Evolutionary conservation across 1,284 basidiomycete species (phyloP).

Genomic region (Apiotrichum montevideense): DNA sequence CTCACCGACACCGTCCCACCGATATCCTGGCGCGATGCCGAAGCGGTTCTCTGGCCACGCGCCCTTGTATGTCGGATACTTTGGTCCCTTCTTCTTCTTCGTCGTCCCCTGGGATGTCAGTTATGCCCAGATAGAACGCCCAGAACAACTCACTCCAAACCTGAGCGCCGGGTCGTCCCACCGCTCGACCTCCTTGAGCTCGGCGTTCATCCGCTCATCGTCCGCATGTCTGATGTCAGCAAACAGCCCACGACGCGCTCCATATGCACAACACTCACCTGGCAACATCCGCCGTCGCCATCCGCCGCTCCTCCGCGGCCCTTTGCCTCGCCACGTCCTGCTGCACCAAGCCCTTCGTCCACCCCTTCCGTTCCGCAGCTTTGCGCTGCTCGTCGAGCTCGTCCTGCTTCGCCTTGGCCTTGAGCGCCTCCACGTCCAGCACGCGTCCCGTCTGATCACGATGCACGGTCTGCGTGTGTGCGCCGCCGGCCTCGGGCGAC

Average conservation of each 20-base stretch:
- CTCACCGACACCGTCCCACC: slow-evolving; percentile 94
- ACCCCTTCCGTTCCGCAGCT: slow-evolving; percentile 86
- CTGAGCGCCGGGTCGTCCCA: slow-evolving; percentile 95
- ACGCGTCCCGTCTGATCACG: slow-evolving; percentile 82
- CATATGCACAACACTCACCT: slow-evolving; percentile 46
- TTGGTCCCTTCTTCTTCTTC: slow-evolving; percentile 73
- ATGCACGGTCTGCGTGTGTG: slow-evolving; percentile 82
- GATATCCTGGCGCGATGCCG: slow-evolving; percentile 85
- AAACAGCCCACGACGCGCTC: background rate
- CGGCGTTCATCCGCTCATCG: slow-evolving; percentile 77
- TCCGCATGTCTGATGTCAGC: slow-evolving; percentile 55
- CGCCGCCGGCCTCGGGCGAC: slow-evolving; percentile 52
- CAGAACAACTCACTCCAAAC: slow-evolving; percentile 64
- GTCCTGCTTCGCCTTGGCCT: slow-evolving; percentile 68
- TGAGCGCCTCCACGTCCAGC: slow-evolving; percentile 78
- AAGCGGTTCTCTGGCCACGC: slow-evolving; percentile 93
- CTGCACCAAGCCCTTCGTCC: slow-evolving; percentile 92
- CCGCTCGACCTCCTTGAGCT: slow-evolving; percentile 66
- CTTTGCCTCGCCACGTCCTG: slow-evolving; percentile 65
- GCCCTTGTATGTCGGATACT: slow-evolving; percentile 76
- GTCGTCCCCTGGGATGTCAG: slow-evolving; percentile 49
- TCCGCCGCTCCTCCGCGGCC: slow-evolving; percentile 60
- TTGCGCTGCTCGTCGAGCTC: slow-evolving; percentile 74
- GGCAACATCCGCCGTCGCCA: slow-evolving; percentile 62
- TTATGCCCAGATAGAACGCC: background rate